Conservation (phyloP, 768 basidiomycete genomes). For the Naganishia onofrii region DNA sequence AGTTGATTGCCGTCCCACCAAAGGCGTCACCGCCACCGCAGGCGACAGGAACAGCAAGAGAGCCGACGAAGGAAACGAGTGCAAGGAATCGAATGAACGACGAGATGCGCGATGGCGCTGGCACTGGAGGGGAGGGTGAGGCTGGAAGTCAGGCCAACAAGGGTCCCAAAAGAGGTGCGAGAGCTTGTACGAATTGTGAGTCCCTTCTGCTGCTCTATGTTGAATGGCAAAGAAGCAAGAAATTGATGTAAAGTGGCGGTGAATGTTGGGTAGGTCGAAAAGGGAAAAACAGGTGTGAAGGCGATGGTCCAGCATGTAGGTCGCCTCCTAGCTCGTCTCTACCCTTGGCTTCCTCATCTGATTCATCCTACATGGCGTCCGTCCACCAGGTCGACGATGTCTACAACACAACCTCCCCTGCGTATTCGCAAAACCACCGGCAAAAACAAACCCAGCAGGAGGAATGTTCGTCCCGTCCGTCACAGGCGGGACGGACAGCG, state of each 20-base stretch:
- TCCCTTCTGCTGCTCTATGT: background rate
- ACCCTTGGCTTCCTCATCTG: background rate
- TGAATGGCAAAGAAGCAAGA: constrained; percentile 16
- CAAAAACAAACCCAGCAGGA: background rate
- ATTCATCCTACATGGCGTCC: background rate
- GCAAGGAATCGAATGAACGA: constrained; percentile 1
- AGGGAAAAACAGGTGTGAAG: constrained; percentile 50
- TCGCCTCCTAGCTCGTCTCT: background rate
- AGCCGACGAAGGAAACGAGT: background rate
- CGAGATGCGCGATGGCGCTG: constrained; percentile 24
- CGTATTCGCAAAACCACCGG: constrained; percentile 45
- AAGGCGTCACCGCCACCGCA: too few species aligned
- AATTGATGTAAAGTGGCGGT: background rate
- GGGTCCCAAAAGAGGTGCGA: constrained; percentile 30
- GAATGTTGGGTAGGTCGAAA: constrained; percentile 29
- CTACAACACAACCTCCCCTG: constrained; percentile 40
- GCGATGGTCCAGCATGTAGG: constrained; percentile 32
- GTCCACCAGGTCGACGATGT: constrained; percentile 42
- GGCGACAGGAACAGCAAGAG: background rate
- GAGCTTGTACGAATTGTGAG: constrained; percentile 34
- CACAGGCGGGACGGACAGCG: constrained; percentile 30
- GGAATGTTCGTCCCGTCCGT: background rate
- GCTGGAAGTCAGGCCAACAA: background rate
- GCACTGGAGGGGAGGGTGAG: constrained; percentile 14
- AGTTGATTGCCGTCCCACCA: background rate